Conservation (phyloP, 331 rosid species). For the Erythrophleum ivorense region DNA sequence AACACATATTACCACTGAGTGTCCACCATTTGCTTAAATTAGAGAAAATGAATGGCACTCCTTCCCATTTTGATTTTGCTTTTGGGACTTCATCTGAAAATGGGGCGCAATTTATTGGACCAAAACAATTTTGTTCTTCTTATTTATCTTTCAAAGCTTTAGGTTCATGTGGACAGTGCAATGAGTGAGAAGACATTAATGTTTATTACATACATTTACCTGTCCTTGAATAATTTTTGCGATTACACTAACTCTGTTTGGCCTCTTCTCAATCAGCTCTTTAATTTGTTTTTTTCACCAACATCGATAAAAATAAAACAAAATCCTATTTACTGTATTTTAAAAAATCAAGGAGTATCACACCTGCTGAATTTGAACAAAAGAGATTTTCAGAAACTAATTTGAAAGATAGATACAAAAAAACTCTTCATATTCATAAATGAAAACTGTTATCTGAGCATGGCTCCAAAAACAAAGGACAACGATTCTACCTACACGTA, state of each 20-base stretch:
- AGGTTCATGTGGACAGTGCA: constrained; percentile 20
- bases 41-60: constrained; percentile 77
- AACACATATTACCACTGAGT: constrained; percentile 65
- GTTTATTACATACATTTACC: constrained; percentile 59
- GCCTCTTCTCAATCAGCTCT: too few species aligned
- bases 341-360: too few species aligned
- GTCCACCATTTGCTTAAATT: constrained; percentile 68
- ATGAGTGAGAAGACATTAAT: constrained; percentile 22
- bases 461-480: constrained; percentile 39
- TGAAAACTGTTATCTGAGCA: constrained; percentile 24
- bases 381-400: too few species aligned
- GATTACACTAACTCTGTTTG: constrained; percentile 41
- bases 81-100: constrained; percentile 66
- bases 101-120: constrained; percentile 38
- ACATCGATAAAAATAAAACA: too few species aligned
- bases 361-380: too few species aligned
- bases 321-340: too few species aligned
- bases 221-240: constrained; percentile 72
- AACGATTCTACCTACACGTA: constrained; percentile 37
- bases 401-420: too few species aligned
- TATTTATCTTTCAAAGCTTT: constrained; percentile 29
- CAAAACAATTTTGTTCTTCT: constrained; percentile 33
- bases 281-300: too few species aligned
- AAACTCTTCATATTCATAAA: constrained; percentile 26
- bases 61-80: constrained; percentile 62